phyloP scores from a whole-genome alignment of 163 green algal genomes.

The Chloromonas sp. region DNA sequence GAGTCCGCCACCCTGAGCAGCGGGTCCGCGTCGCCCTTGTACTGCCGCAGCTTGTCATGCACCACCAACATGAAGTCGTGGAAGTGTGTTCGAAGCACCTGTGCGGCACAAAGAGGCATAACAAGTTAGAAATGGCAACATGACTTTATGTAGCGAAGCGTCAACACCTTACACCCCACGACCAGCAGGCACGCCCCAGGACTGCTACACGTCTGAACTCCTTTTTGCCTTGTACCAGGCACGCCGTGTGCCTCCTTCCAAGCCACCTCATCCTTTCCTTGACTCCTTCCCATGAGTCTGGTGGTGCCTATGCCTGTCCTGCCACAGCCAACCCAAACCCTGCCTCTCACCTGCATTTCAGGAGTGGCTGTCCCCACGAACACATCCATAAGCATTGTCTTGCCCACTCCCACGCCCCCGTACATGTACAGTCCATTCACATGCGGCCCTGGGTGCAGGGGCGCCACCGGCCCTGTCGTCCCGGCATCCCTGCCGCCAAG shows the following conservation, averaged over 20 bases:
- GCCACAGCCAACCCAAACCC: too few relatives aligned
- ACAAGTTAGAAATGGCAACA: too few relatives aligned
- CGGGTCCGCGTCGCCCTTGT: slow-evolving; percentile 51
- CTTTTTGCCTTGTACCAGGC: neutral
- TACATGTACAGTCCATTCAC: slow-evolving; percentile 72
- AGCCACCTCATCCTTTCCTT: too few relatives aligned
- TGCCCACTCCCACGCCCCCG: slow-evolving; percentile 75
- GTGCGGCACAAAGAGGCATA: neutral
- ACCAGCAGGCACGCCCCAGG: too few relatives aligned
- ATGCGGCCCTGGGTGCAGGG: neutral
- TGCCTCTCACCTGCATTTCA: slow-evolving; percentile 54
- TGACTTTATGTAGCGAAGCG: too few relatives aligned
- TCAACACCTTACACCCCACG: too few relatives aligned
- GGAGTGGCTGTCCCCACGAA: slow-evolving; percentile 56
- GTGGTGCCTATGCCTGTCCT: too few relatives aligned
- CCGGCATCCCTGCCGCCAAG: slow-evolving; percentile 1
- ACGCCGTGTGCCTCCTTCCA: too few relatives aligned
- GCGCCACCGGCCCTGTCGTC: neutral
- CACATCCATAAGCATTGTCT: slow-evolving; percentile 89
- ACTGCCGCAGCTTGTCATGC: slow-evolving; percentile 65
- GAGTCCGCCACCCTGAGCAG: slow-evolving; percentile 35
- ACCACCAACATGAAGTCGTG: slow-evolving; percentile 99
- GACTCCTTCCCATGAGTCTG: too few relatives aligned
- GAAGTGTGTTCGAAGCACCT: slow-evolving; percentile 87
- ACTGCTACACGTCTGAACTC: too few relatives aligned